Evolutionary conservation across 495 filamentous ascomycete genomes (phyloP).

Genomic region (Xylaria acuta): DNA sequence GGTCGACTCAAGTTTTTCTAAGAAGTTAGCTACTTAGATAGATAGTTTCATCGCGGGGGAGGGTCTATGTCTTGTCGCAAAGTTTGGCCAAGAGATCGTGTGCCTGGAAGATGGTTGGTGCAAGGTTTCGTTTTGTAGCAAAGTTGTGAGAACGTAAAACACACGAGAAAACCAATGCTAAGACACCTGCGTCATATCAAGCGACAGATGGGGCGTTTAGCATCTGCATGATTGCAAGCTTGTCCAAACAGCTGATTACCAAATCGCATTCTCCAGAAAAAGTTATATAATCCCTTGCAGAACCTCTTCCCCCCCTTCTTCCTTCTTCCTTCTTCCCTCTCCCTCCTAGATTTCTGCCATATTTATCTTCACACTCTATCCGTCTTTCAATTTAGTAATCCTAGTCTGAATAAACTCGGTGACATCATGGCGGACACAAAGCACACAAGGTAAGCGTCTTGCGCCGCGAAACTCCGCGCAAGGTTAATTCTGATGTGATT

Average conservation of each 20-base stretch:
- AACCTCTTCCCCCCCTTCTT: background rate
- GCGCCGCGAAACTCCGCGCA: background rate
- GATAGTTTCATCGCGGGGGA: background rate
- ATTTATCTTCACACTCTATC: background rate
- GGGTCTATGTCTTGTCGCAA: background rate
- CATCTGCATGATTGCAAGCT: background rate
- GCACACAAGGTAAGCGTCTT: slow-evolving; percentile 41
- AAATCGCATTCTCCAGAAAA: background rate
- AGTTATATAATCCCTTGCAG: background rate
- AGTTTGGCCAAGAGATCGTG: background rate
- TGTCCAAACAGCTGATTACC: background rate
- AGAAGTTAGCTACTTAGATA: background rate
- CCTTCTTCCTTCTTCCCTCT: background rate
- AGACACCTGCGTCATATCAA: slow-evolving; percentile 22
- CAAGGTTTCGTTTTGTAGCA: background rate
- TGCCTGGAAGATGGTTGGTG: background rate
- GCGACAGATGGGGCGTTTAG: background rate
- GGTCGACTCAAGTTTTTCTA: background rate
- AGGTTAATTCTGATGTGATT: slow-evolving; percentile 8
- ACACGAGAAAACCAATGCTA: background rate
- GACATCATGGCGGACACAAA: slow-evolving; percentile 45
- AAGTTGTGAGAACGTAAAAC: background rate
- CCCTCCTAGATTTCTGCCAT: slow-evolving; percentile 5
- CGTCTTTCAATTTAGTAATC: background rate
- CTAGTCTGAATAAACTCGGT: background rate